Base-by-base conservation (phyloP, 2,329 filamentous ascomycete species). In the Colletotrichum neosansevieriae region DNA sequence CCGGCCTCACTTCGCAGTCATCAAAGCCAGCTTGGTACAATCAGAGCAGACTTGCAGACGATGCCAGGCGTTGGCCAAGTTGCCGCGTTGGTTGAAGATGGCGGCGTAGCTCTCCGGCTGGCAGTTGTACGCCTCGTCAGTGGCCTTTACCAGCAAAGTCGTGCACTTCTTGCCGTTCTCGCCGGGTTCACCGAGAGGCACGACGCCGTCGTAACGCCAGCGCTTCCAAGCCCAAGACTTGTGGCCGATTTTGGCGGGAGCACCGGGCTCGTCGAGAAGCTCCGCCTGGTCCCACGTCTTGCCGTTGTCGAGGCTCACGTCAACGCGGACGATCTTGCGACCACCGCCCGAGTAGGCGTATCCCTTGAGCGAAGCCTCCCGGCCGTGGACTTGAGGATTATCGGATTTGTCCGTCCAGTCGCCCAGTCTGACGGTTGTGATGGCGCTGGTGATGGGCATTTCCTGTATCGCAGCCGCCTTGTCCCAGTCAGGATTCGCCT, bases 261-360 rank as follows among this genome's bases (percentile, higher is more conserved):
- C 71, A 3, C 73, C 73, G 68, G 81, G 80, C 72, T 88, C 86
- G 59, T 86, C 82, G 2, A 89, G 75, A 24, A 91, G 81, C 59
- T 83, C 77, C 7, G 90, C 90, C 73, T 91, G 88, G 61, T 86
- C 84, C 90, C 90, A 92, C 2, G 84, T 87, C 63, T 80, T 81
- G 44, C 90, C 90, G 24, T 86, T 87, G 73, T 92, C 89, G 34
- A 89, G 79, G 66, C 86, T 89, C 36, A 92, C 80, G 71, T 92
- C 90, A 3, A 92, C 89, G n/a, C 90, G 86, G 51, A 89, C 83
- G 70, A 92, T 89, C 74, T 84, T 83, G 36, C 88, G 84, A 1
- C 90, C 90, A 50, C 90, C 90, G 32, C 90, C 90, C 0, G 88
- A 89, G 74, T 90, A 91, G 2, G 90, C 90, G 75, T 91, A 92